Base-by-base conservation (phyloP, 768 basidiomycete genomes). In the Cystobasidiopsis lactophilus region DNA sequence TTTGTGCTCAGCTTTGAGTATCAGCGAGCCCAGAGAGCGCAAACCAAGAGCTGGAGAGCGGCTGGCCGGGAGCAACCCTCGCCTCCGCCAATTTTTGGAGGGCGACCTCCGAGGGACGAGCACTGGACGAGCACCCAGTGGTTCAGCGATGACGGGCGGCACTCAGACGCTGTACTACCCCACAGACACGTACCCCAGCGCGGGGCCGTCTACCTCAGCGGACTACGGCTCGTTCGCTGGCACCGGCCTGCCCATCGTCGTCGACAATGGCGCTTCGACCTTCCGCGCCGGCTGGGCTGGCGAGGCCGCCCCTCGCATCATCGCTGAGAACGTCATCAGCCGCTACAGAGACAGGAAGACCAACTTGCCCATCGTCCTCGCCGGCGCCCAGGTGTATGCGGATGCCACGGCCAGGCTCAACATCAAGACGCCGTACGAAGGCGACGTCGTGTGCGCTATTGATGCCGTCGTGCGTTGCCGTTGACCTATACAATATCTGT, bases 261-360 rank as follows among this genome's bases (percentile, higher is more conserved):
- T 89, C 60, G 86, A 91, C 72, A 88, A 89, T 60, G 86, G 66
- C 47, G 45, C 52, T 40, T 47, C 54, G n/a, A 50, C 56, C 53
- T 33, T 66, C 16, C 55, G 65, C 10, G 63, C 62, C 3, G 65
- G 65, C 14, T 66, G 59, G 57, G 57, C 58, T 5, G 43, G 54
- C 40, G 57, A 60, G 4, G 21, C 30, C 0, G 24, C 54, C 30
- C 65, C 62, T 5, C 45, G 58, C 7, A 31, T 63, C 31, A 49
- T 54, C 11, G 23, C 54, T 30, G 63, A 61, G 41, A 59, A 59
- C 41, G 27, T 59, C 38, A 44, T 50, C 18, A 75, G 86, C 49
- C 81, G 80, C 63, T 95, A 83, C 69, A 84, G 84, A 66, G 93
- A 96, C 60, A 75, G 89, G 59, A 80, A 78, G 65, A 77, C 73